Evolutionary conservation across 148 eudicot genomes (phyloP).

Genomic region (Diospyros lotus): DNA sequence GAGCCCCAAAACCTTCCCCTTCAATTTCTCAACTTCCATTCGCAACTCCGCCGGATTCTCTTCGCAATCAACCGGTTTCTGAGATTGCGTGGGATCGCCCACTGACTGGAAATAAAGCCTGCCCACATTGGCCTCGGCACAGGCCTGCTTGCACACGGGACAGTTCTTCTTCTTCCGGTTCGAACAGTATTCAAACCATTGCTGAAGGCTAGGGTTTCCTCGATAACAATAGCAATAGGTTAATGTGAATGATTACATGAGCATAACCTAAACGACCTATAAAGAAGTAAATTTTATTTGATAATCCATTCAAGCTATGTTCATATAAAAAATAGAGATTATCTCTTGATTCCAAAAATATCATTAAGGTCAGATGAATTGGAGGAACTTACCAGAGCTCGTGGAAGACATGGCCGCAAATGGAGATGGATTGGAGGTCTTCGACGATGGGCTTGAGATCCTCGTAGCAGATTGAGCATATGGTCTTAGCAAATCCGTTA

Average conservation of each 20-base stretch:
- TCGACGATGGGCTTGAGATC: conserved; percentile 84
- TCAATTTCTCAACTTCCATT: conserved; percentile 57
- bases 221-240: neutral
- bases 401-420: conserved; percentile 97
- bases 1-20: conserved; percentile 58
- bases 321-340: too few species aligned
- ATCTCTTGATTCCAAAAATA: too few species aligned
- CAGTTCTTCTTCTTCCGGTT: conserved; percentile 63
- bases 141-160: conserved; percentile 90
- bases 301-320: too few species aligned
- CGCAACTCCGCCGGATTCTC: conserved; percentile 50
- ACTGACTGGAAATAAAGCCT: conserved; percentile 89
- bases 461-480: conserved; percentile 93
- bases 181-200: conserved; percentile 89
- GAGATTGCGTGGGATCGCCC: conserved; percentile 46
- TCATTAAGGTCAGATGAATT: too few species aligned
- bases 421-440: conserved; percentile 89
- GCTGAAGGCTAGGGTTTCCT: conserved; percentile 72
- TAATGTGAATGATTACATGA: neutral
- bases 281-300: too few species aligned
- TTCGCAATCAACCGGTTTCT: conserved; percentile 20
- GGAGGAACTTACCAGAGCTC: conserved; percentile 64
- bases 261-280: neutral
- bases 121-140: conserved; percentile 47
- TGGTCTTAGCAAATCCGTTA: conserved; percentile 54